These are phyloP conservation scores for Aspergillus luchuensis DNA, from an alignment of 2,329 filamentous ascomycete species.

Conservation along the genomic window DNA sequence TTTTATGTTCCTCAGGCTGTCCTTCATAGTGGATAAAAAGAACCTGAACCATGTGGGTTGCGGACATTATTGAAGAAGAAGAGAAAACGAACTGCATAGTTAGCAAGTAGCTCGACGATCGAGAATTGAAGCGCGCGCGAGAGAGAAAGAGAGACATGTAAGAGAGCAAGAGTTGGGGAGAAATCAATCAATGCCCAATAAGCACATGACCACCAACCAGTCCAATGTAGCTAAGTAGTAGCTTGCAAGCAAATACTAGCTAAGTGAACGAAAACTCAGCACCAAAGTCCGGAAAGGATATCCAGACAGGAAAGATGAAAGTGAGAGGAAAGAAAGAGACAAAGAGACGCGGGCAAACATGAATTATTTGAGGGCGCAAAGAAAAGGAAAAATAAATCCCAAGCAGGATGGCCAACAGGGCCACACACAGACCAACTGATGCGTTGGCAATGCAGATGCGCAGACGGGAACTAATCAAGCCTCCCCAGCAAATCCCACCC, in stretches of 20 bases:
- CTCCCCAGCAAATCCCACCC: constrained; percentile 25
- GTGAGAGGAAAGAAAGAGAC: background rate
- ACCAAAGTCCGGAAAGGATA: too few relatives aligned
- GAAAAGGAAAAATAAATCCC: too few relatives aligned
- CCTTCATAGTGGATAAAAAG: background rate
- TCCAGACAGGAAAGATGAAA: background rate
- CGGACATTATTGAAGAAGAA: too few relatives aligned
- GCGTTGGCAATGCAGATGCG: constrained; percentile 34
- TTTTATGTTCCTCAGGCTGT: background rate
- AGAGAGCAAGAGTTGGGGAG: background rate
- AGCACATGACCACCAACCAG: background rate
- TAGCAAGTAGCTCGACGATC: background rate
- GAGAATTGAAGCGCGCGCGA: background rate
- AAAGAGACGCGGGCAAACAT: constrained; percentile 5
- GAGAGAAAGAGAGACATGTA: too few relatives aligned
- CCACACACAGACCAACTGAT: constrained; percentile 34
- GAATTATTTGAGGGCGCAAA: constrained; percentile 14
- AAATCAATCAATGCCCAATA: background rate
- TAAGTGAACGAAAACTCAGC: background rate
- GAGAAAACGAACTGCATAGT: background rate
- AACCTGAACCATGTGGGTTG: background rate
- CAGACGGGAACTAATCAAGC: constrained; percentile 29
- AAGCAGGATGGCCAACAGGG: constrained; percentile 10
- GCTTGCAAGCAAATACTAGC: background rate
- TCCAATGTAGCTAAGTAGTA: background rate